phyloP scores from a whole-genome alignment of 2,329 filamentous ascomycete species.

The Fusarium fujikuroi region DNA sequence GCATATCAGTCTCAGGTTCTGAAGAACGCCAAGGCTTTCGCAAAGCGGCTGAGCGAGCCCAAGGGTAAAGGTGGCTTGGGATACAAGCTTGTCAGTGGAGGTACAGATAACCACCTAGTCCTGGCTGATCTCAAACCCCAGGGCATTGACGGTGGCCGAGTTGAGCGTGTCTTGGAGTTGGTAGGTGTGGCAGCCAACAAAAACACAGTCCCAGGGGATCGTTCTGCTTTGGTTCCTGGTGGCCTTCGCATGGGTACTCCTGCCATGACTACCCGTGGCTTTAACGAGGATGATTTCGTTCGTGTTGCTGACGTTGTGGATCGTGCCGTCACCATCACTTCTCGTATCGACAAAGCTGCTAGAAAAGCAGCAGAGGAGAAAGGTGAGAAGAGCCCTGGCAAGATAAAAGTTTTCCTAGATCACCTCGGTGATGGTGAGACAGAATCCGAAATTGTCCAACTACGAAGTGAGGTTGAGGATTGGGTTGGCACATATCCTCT shows the following conservation, averaged over 20 bases:
- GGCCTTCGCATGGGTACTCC: slow-evolving; percentile 95
- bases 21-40: slow-evolving; percentile 89
- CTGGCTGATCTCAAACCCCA: slow-evolving; percentile 91
- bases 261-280: slow-evolving; percentile 97
- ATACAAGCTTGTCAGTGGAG: slow-evolving; percentile 91
- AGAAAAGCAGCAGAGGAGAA: slow-evolving; percentile 74
- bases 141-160: slow-evolving; percentile 85
- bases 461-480: slow-evolving; percentile 79
- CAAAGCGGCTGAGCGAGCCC: slow-evolving; percentile 69
- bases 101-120: slow-evolving; percentile 97
- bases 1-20: slow-evolving; percentile 92
- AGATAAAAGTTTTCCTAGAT: slow-evolving; percentile 74
- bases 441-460: slow-evolving; percentile 76
- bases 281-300: slow-evolving; percentile 87
- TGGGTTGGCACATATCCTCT: slow-evolving; percentile 81
- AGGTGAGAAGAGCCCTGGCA: slow-evolving; percentile 72
- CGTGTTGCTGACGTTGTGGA: slow-evolving; percentile 88
- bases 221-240: slow-evolving; percentile 90
- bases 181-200: slow-evolving; percentile 99
- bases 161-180: slow-evolving; percentile 89
- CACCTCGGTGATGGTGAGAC: slow-evolving; percentile 74
- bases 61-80: slow-evolving; percentile 82
- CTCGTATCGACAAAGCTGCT: slow-evolving; percentile 78
- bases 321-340: slow-evolving; percentile 81
- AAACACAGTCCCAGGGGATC: slow-evolving; percentile 97